Percentiles rank a stretch among this genome's conserved stretches.
phyloP scores from a whole-genome alignment of 2,329 filamentous ascomycete species.

The Fusarium solani-melongenae region DNA sequence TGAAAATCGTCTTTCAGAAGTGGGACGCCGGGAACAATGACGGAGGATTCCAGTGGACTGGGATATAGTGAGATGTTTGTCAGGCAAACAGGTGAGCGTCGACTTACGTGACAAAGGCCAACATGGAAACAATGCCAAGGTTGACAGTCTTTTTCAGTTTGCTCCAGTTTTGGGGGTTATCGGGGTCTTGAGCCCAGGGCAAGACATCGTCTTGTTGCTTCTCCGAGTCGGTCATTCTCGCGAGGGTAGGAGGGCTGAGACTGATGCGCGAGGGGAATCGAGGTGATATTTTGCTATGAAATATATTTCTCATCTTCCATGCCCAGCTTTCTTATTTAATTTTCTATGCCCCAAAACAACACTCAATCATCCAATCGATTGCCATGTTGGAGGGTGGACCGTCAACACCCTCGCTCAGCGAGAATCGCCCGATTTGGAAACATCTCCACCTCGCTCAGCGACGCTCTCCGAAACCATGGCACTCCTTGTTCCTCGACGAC shows the following conservation, averaged over 20 bases:
- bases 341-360: background rate
- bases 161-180: conserved; percentile 18
- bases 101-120: conserved; percentile 15
- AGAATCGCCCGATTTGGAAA: background rate
- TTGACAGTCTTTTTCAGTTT: background rate
- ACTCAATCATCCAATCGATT: background rate
- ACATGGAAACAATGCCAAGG: background rate
- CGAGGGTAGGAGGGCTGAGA: background rate
- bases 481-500: background rate
- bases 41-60: conserved; percentile 5
- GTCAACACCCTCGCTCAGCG: background rate
- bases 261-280: background rate
- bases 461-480: background rate
- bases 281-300: background rate
- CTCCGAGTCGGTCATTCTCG: background rate
- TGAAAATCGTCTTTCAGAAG: conserved; percentile 12
- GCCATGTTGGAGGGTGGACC: background rate
- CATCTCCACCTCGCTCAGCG: background rate
- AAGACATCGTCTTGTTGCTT: background rate
- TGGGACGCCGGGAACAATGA: conserved; percentile 14
- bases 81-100: fast-evolving
- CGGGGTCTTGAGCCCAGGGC: background rate
- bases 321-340: background rate
- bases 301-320: background rate
- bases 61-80: background rate